A percentile compares a stretch with the other conserved stretches of the same genome.
Evolutionary conservation across 768 basidiomycete species (phyloP).

Genomic region (Nidula microcarpa): DNA sequence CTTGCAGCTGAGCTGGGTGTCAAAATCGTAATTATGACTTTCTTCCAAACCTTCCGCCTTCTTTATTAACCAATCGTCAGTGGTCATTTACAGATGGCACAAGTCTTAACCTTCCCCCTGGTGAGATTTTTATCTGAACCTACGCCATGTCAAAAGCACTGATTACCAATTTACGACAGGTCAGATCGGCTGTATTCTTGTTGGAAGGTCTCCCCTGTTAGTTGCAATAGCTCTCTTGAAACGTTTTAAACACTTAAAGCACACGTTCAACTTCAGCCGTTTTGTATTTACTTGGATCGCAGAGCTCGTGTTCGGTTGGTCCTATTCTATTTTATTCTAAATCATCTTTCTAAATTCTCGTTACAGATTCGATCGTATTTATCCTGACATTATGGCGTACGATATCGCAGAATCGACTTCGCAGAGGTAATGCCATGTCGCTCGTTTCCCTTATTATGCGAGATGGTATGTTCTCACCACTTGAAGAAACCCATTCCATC

Average conservation of each 20-base stretch:
- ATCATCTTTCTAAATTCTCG: not conserved
- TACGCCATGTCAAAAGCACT: not conserved
- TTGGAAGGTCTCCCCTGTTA: conserved; percentile 21
- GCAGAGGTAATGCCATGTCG: conserved; percentile 9
- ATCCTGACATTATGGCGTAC: conserved; percentile 24
- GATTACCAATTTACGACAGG: conserved; percentile 10
- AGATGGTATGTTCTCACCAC: conserved; percentile 18
- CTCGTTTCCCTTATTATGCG: conserved; percentile 25
- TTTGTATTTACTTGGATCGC: conserved; percentile 32
- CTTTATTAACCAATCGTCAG: conserved; percentile 8
- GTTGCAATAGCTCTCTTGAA: conserved; percentile 4
- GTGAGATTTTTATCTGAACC: conserved; percentile 8
- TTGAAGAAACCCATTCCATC: not conserved
- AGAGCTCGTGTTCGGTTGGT: conserved; percentile 29
- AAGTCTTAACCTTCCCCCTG: conserved; percentile 22
- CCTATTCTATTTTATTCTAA: not conserved
- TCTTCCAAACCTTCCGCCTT: not conserved
- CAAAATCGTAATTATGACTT: conserved; percentile 25
- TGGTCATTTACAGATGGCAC: conserved; percentile 34
- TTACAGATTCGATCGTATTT: conserved; percentile 25
- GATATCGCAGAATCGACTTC: conserved; percentile 9
- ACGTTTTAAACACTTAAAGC: not conserved
- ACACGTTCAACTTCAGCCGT: conserved; percentile 13
- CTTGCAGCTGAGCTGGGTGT: conserved; percentile 21
- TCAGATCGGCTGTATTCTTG: conserved; percentile 30